These are phyloP conservation scores for Lactifluus pinguis DNA, from an alignment of 768 basidiomycete species.

Conservation along the genomic window DNA sequence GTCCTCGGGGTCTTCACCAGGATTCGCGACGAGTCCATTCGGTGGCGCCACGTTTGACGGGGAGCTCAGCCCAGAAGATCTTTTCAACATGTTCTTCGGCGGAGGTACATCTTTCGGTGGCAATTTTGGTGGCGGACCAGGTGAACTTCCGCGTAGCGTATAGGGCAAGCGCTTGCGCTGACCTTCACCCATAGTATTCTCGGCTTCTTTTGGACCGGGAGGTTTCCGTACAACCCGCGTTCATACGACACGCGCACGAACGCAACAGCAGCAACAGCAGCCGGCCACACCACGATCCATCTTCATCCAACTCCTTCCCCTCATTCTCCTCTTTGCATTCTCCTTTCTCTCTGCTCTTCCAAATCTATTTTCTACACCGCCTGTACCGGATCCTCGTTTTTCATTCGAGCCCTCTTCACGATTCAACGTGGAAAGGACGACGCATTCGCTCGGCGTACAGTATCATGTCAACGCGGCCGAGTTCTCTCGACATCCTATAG, in stretches of 20 bases:
- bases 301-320: slow-evolving; percentile 71
- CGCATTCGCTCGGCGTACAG: slow-evolving; percentile 56
- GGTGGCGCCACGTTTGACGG: slow-evolving; percentile 49
- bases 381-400: slow-evolving; percentile 72
- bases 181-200: slow-evolving; percentile 46
- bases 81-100: slow-evolving; percentile 99
- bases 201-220: slow-evolving; percentile 70
- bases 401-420: slow-evolving; percentile 53
- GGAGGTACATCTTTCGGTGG: slow-evolving; percentile 48
- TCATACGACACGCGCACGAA: slow-evolving; percentile 32
- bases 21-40: slow-evolving; percentile 44
- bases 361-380: slow-evolving; percentile 54
- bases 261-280: slow-evolving; percentile 29
- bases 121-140: slow-evolving; percentile 46
- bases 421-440: slow-evolving; percentile 64
- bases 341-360: slow-evolving; percentile 79
- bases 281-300: slow-evolving; percentile 49
- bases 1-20: slow-evolving; percentile 31
- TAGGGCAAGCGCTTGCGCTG: neutral
- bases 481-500: slow-evolving; percentile 72
- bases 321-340: slow-evolving; percentile 76
- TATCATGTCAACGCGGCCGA: slow-evolving; percentile 82
- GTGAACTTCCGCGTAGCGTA: slow-evolving; percentile 21
- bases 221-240: slow-evolving; percentile 69
- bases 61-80: slow-evolving; percentile 89